Base-by-base conservation (phyloP, 2,329 filamentous ascomycete species). In the Neonectria neomacrospora region DNA sequence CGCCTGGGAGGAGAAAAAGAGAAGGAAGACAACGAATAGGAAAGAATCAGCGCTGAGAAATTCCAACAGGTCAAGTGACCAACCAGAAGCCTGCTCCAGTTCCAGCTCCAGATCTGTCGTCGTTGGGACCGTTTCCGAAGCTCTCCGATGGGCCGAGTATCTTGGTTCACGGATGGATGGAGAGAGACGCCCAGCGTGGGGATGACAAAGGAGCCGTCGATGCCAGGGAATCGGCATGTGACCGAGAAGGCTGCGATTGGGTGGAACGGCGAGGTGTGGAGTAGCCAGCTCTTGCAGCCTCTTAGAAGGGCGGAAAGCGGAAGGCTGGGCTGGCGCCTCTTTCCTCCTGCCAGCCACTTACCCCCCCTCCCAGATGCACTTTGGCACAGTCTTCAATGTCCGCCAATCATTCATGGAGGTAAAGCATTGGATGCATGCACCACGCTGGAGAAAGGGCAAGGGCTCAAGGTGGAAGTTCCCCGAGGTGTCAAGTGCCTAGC, bases 151-250 rank as follows among this genome's bases (percentile, higher is more conserved):
- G 53, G 57, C 61, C 65, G 63, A 67, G 63, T 64, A 20, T 30
- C 58, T 54, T 60, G 65, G 55, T 61, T 48, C 63, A 18, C 61
- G 55, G 58, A 66, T 66, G 67, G 67, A 62, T 54, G 69, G 64
- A 69, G 66, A 58, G 45, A 54, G 41, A 47, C 42, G 42, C 37
- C 60, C 30, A 32, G 39, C 32, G 60, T 61, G 54, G 60, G 54
- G n/a, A 61, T 58, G 56, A 61, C 52, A 48, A 55, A 60, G 41
- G 37, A 59, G 50, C 61, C 50, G 56, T 58, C 34, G 34, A 14
- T 16, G 6, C 23, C 23, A 51, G 65, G 48, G 37, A 60, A 32
- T 66, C 58, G 65, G 65, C 67, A 69, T 69, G 67, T 69, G 67
- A 69, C 67, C 53, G 64, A 55, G 45, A 18, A 20, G 12, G 41